A percentile compares a stretch with the other conserved stretches of the same genome.
These are phyloP conservation scores for Begonia loranthoides DNA, from an alignment of 306 rosid species.

Conservation along the genomic window DNA sequence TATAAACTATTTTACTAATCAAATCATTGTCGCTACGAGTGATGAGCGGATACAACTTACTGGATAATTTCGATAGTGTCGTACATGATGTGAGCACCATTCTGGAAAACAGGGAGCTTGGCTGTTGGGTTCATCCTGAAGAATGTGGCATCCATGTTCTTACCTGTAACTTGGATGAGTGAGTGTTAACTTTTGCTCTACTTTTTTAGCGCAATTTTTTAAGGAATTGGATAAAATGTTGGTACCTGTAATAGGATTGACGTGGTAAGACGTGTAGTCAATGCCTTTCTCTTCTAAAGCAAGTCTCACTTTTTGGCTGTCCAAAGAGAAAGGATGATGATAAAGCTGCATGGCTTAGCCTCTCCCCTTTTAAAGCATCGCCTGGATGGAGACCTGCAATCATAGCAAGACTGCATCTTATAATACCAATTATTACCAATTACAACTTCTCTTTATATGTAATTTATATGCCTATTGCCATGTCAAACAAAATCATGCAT, in stretches of 20 bases:
- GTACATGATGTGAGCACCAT: conserved; percentile 69
- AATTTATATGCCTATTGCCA: too few relatives aligned
- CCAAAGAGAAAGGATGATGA: conserved; percentile 85
- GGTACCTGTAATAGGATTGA: conserved; percentile 82
- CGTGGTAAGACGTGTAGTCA: conserved; percentile 87
- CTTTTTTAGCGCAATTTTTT: too few relatives aligned
- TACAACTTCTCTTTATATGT: too few relatives aligned
- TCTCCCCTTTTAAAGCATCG: not conserved
- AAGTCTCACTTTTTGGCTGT: conserved; percentile 86
- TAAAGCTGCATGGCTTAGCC: conserved; percentile 66
- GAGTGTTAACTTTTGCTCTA: too few relatives aligned
- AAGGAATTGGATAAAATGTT: conserved; percentile 27
- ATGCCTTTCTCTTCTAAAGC: conserved; percentile 81
- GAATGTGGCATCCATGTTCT: conserved; percentile 69
- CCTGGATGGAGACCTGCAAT: too few relatives aligned
- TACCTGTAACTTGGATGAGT: conserved; percentile 31
- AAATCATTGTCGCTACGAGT: not conserved
- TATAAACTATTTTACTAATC: conserved; percentile 3
- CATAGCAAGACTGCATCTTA: too few relatives aligned
- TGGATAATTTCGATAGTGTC: conserved; percentile 69
- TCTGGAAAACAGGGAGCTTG: conserved; percentile 75
- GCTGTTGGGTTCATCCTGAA: conserved; percentile 67
- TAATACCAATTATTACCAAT: too few relatives aligned
- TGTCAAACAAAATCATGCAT: too few relatives aligned
- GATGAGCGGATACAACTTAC: conserved; percentile 34